Evolutionary conservation across 2,329 filamentous ascomycete genomes (phyloP).

Genomic region (Cordyceps militaris): DNA sequence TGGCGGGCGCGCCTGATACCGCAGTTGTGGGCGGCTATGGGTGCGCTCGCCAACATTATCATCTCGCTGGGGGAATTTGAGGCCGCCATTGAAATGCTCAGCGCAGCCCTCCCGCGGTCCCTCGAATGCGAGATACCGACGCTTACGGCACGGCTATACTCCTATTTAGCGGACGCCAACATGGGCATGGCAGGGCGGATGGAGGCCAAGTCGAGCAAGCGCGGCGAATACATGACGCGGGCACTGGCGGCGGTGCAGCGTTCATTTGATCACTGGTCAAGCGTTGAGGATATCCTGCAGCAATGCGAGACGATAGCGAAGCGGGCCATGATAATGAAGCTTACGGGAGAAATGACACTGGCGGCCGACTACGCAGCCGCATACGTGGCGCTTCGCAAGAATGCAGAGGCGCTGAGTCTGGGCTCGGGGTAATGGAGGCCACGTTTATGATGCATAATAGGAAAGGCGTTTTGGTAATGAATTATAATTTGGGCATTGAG

Average conservation of each 20-base stretch:
- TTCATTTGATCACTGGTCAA: constrained; percentile 57
- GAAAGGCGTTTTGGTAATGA: not conserved
- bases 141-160: constrained; percentile 61
- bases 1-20: constrained; percentile 62
- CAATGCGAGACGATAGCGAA: constrained; percentile 77
- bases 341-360: constrained; percentile 55
- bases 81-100: constrained; percentile 56
- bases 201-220: constrained; percentile 34
- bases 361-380: constrained; percentile 61
- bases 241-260: constrained; percentile 55
- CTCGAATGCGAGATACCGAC: constrained; percentile 61
- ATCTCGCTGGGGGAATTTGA: constrained; percentile 64
- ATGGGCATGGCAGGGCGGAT: constrained; percentile 65
- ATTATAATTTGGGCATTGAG: not conserved
- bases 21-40: constrained; percentile 66
- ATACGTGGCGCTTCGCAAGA: constrained; percentile 52
- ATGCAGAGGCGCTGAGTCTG: constrained; percentile 25
- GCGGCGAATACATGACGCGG: constrained; percentile 50
- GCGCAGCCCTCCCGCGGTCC: constrained; percentile 66
- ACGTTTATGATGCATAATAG: not conserved
- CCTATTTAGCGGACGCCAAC: constrained; percentile 65
- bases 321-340: constrained; percentile 69
- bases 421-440: constrained; percentile 11
- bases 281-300: constrained; percentile 55
- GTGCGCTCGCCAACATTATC: constrained; percentile 60